Evolutionary conservation across 495 filamentous ascomycete genomes (phyloP).

Genomic region (Tuber calosporum): DNA sequence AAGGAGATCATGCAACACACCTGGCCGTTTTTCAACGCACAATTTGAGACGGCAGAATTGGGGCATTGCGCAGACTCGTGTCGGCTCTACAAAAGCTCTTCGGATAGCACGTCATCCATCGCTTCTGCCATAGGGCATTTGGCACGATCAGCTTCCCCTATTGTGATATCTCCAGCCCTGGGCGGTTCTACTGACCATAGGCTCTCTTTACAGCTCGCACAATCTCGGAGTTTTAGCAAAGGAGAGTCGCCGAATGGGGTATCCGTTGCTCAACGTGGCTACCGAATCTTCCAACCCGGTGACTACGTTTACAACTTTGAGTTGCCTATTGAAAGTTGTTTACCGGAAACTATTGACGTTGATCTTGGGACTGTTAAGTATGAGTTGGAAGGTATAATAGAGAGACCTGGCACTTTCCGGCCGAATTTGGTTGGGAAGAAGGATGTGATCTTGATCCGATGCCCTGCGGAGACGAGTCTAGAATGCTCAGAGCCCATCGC

Average conservation of each 20-base stretch:
- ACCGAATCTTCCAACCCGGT: conserved; percentile 80
- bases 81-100: conserved; percentile 46
- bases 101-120: conserved; percentile 31
- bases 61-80: conserved; percentile 62
- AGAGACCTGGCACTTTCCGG: conserved; percentile 86
- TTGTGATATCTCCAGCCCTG: conserved; percentile 24
- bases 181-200: conserved; percentile 41
- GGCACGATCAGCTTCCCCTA: conserved; percentile 36
- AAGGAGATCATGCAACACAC: conserved; percentile 68
- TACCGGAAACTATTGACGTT: conserved; percentile 85
- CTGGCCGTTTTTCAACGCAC: conserved; percentile 75
- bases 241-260: conserved; percentile 53
- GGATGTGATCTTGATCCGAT: conserved; percentile 79
- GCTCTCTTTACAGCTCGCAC: conserved; percentile 69
- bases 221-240: conserved; percentile 81
- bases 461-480: conserved; percentile 82
- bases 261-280: conserved; percentile 74
- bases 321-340: conserved; percentile 81
- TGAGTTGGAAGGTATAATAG: conserved; percentile 78
- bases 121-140: conserved; percentile 44
- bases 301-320: conserved; percentile 95
- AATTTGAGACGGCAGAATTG: conserved; percentile 53
- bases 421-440: conserved; percentile 76
- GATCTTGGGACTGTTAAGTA: conserved; percentile 85
- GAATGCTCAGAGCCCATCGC: conserved; percentile 95